Evolutionary conservation across 2,329 filamentous ascomycete genomes (phyloP).

Genomic region (Paraconiothyrium sp.): DNA sequence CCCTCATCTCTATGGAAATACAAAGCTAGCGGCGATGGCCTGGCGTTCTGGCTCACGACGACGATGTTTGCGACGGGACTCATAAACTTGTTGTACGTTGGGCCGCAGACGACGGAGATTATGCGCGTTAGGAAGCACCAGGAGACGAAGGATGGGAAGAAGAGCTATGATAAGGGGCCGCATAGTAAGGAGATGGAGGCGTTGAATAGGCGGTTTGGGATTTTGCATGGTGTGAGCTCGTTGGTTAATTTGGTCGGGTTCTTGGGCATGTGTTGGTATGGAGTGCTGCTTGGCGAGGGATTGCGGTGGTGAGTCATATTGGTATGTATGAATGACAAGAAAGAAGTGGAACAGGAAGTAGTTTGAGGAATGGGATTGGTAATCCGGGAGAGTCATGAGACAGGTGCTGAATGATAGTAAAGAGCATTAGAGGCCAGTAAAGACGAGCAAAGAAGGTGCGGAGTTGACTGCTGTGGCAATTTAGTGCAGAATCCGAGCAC

Average conservation of each 20-base stretch:
- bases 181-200: slow-evolving; percentile 84
- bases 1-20: slow-evolving; percentile 19
- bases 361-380: background rate
- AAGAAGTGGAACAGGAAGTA: background rate
- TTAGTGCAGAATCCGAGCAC: background rate
- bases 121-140: slow-evolving; percentile 83
- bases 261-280: slow-evolving; percentile 78
- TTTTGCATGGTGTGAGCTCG: slow-evolving; percentile 82
- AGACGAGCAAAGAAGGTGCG: background rate
- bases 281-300: slow-evolving; percentile 74
- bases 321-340: background rate
- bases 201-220: slow-evolving; percentile 67
- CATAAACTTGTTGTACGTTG: slow-evolving; percentile 74
- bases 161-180: slow-evolving; percentile 78
- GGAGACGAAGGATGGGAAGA: slow-evolving; percentile 90
- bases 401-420: background rate
- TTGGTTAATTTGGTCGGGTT: slow-evolving; percentile 79
- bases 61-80: slow-evolving; percentile 76
- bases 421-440: background rate
- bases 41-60: slow-evolving; percentile 66
- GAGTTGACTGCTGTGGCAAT: background rate
- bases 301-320: slow-evolving; percentile 48
- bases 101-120: slow-evolving; percentile 77
- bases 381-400: background rate
- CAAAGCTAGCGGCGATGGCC: slow-evolving; percentile 25